Base-by-base conservation (phyloP, 2,329 filamentous ascomycete genomes). In the Fusarium dlaminii region DNA sequence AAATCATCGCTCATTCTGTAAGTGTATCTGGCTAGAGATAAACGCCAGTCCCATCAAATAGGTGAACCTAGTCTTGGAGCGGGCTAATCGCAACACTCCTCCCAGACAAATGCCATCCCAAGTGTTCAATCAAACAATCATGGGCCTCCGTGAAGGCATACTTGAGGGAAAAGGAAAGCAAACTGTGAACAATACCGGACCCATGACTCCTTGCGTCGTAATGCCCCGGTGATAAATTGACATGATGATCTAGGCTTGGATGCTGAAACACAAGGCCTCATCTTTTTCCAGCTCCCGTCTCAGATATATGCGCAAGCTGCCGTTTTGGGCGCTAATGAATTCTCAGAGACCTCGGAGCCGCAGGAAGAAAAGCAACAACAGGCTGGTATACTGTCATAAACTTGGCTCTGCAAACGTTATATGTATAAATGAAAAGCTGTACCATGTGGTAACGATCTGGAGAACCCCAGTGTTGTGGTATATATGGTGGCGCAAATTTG, bases 1-100 rank as follows among this genome's bases (percentile, higher is more conserved):
- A 46, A 18, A 29, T 30, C 42, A 42, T 57, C 46, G 43, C 24
- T 54, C 43, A 24, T 63, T 45, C 66, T 39, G 34, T 29, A 30
- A 62, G 56, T 43, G 54, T 49, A 49, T 37, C 48, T 49, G 27
- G 39, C 24, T 51, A 51, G 68, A 63, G 40, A 66, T 56, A 52
- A 77, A 76, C 66, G 70, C 75, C 73, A 46, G 61, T 36, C 60
- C 54, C 42, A 45, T 54, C 42, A 13, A 52, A 57, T 55, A 24
- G 43, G 27, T 30, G 48, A 49, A 29, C 46, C 15, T 8, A 24
- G 32, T 51, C 46, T 46, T 43, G 49, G 13, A 45, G 49, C 45
- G 42, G 43, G 32, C 49, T 57, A 43, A 40, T 46, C 55, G n/a
- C 48, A 68, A 74, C 52, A 30, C 36, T 57, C 64, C 37, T 58